Evolutionary conservation across 2,329 filamentous ascomycete species (phyloP).

Genomic region (Nakataea oryzae): DNA sequence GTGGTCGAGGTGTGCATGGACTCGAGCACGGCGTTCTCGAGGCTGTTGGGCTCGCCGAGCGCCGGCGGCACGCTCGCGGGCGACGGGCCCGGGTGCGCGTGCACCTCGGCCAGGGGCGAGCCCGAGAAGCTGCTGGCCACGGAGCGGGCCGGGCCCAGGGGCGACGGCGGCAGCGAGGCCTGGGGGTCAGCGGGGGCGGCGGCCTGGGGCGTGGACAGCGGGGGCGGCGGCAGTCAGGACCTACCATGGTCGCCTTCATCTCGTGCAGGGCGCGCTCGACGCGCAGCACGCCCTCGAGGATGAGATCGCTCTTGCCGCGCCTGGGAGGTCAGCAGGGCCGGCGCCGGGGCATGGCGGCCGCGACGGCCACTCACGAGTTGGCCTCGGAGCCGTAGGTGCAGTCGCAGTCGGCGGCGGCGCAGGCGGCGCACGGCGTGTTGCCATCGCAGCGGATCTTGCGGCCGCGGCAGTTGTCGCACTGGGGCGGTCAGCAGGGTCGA

Average conservation of each 20-base stretch:
- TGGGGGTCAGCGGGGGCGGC: not conserved
- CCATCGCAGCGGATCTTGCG: conserved; percentile 5
- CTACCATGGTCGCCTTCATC: conserved; percentile 29
- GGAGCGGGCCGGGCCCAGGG: conserved; percentile 2
- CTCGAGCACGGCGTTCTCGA: conserved; percentile 37
- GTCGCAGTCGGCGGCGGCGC: conserved; percentile 3
- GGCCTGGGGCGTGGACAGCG: no score
- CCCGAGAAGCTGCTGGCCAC: conserved; percentile 9
- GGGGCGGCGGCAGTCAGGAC: conserved; percentile 2
- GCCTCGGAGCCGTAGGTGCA: conserved; percentile 5
- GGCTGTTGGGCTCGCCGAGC: conserved; percentile 12
- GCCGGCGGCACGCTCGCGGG: not conserved
- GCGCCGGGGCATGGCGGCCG: no score
- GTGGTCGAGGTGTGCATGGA: conserved; percentile 40
- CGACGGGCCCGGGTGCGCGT: not conserved
- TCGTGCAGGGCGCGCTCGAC: conserved; percentile 35
- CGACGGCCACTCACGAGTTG: conserved; percentile 1
- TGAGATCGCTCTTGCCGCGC: conserved; percentile 33
- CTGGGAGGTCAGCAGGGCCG: not conserved
- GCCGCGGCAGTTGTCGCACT: conserved; percentile 3
- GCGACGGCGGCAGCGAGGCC: not conserved
- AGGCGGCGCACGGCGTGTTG: conserved; percentile 3
- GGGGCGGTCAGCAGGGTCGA: not conserved
- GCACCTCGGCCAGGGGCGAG: conserved; percentile 9
- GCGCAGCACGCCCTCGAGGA: conserved; percentile 36